Evolutionary conservation across 768 basidiomycete genomes (phyloP).

Genomic region (Trametes punicea): DNA sequence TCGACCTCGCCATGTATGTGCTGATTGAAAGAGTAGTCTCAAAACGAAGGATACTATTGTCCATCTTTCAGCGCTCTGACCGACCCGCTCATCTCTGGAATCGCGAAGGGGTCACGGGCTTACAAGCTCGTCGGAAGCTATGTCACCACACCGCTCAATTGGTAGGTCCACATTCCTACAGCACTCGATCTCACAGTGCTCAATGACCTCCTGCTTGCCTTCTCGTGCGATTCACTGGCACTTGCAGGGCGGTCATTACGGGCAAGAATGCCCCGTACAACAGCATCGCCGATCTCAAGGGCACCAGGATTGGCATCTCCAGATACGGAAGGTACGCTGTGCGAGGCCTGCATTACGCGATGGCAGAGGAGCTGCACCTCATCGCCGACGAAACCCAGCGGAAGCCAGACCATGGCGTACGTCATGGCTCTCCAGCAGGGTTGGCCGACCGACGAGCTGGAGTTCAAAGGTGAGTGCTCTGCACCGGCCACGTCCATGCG

Average conservation of each 20-base stretch:
- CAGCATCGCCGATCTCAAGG: constrained; percentile 69
- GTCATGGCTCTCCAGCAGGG: constrained; percentile 89
- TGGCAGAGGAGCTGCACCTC: too few species aligned
- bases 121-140: constrained; percentile 94
- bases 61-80: constrained; percentile 90
- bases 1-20: constrained; percentile 75
- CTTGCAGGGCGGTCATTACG: constrained; percentile 83
- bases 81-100: constrained; percentile 86
- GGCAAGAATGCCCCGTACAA: constrained; percentile 72
- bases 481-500: background rate
- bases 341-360: too few species aligned
- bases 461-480: constrained; percentile 62
- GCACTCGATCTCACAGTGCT: background rate
- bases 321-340: constrained; percentile 67
- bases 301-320: constrained; percentile 86
- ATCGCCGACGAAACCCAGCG: constrained; percentile 43
- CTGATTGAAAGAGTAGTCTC: background rate
- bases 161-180: constrained; percentile 40
- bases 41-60: too few species aligned
- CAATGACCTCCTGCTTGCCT: background rate
- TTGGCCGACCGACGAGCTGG: constrained; percentile 62
- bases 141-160: constrained; percentile 85
- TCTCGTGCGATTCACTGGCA: too few species aligned
- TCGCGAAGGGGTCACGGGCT: constrained; percentile 81
- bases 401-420: constrained; percentile 93